Conservation (phyloP, 352 stramenopile species). For the Pythium aphanidermatum region DNA sequence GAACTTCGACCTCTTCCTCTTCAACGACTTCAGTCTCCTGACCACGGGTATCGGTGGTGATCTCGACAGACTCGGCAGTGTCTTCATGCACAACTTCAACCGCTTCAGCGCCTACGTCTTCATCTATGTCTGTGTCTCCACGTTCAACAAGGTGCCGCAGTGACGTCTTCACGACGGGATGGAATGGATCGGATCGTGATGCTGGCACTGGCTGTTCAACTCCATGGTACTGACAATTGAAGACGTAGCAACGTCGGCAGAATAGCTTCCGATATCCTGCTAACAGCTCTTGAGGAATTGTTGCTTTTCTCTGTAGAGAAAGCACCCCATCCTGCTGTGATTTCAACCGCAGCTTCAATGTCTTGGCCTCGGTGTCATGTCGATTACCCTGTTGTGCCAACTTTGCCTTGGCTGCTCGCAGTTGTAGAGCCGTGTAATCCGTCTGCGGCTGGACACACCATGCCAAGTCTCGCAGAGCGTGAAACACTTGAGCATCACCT, state of each 20-base stretch:
- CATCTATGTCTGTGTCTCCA: neutral
- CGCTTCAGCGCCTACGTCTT: neutral
- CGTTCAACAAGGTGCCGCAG: conserved; percentile 11
- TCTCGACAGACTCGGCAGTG: neutral
- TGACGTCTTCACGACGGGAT: conserved; percentile 44
- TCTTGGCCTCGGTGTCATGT: conserved; percentile 4
- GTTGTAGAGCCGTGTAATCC: conserved; percentile 48
- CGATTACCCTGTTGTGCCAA: conserved; percentile 12
- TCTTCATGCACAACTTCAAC: conserved; percentile 8
- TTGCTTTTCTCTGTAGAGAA: no score
- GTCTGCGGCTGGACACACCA: conserved; percentile 48
- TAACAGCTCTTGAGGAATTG: conserved; percentile 16
- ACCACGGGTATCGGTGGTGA: neutral
- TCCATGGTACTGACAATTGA: conserved; percentile 72
- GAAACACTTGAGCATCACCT: conserved; percentile 35
- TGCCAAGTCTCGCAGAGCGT: conserved; percentile 36
- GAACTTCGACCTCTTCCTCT: conserved; percentile 16
- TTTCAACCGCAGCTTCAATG: neutral
- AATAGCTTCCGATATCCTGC: conserved; percentile 51
- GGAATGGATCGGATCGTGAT: conserved; percentile 44
- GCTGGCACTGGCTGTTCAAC: conserved; percentile 37
- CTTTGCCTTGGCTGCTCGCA: conserved; percentile 16
- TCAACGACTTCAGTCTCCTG: conserved; percentile 26
- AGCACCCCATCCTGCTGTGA: no score
- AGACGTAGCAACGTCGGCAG: conserved; percentile 67